A percentile compares a stretch with the other conserved stretches of the same genome.
These are phyloP conservation scores for Coriolopsis trogii DNA, from an alignment of 1,284 basidiomycete species.

Conservation along the genomic window DNA sequence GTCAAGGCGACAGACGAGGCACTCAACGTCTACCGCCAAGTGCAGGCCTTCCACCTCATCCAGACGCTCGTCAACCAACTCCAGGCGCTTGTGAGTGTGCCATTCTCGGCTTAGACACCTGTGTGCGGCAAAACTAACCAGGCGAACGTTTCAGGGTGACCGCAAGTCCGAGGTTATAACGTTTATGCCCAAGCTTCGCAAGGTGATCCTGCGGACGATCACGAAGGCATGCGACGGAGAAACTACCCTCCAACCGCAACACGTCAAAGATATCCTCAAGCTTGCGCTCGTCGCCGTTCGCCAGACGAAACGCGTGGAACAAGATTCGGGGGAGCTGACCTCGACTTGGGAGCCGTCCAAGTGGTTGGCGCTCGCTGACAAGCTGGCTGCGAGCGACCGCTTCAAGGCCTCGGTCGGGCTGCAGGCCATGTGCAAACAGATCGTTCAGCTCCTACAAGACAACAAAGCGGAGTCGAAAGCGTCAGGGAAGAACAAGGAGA, in stretches of 20 bases:
- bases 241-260: constrained; percentile 57
- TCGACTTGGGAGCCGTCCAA: constrained; percentile 47
- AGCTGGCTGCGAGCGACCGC: constrained; percentile 42
- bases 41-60: constrained; percentile 77
- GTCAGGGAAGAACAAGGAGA: constrained; percentile 10
- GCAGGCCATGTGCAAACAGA: constrained; percentile 52
- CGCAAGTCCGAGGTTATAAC: constrained; percentile 29
- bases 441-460: constrained; percentile 34
- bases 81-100: constrained; percentile 49
- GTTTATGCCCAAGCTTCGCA: constrained; percentile 58
- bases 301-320: constrained; percentile 54
- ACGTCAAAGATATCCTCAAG: constrained; percentile 84
- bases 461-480: constrained; percentile 12
- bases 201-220: constrained; percentile 54
- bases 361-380: constrained; percentile 42
- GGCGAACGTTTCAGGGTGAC: constrained; percentile 16
- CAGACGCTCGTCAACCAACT: constrained; percentile 67
- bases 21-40: constrained; percentile 76
- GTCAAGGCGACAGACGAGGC: constrained; percentile 57
- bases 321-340: constrained; percentile 30
- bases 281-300: constrained; percentile 69
- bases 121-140: no score
- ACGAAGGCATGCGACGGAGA: constrained; percentile 54
- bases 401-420: constrained; percentile 50
- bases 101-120: neutral